These are phyloP conservation scores for Rhytidiadelphus loreus DNA, from an alignment of 225 moss, liverwort and hornwort genomes.

Conservation along the genomic window DNA sequence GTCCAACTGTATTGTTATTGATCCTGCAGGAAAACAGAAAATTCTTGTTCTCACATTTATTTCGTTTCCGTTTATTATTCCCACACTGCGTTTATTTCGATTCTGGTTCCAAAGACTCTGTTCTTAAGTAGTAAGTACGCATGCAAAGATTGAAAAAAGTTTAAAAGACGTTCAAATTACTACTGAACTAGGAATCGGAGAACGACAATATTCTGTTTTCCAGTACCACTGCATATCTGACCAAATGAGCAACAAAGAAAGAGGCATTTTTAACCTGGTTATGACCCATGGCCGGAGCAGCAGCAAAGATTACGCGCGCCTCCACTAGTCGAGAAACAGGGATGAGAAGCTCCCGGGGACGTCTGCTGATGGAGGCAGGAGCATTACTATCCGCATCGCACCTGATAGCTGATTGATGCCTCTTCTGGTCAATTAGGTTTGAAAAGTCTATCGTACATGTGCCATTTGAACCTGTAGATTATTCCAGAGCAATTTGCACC, in stretches of 20 bases:
- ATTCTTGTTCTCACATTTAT: not conserved
- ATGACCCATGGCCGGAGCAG: slow-evolving; percentile 63
- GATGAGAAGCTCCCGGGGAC: slow-evolving; percentile 36
- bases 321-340: slow-evolving; percentile 54
- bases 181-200: not conserved
- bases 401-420: not conserved
- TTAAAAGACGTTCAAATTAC: not conserved
- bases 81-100: not conserved
- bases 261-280: slow-evolving; percentile 27
- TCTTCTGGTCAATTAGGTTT: slow-evolving; percentile 1
- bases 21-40: not conserved
- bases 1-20: not conserved
- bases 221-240: not conserved
- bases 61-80: not conserved
- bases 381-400: slow-evolving; percentile 17
- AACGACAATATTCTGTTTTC: not conserved
- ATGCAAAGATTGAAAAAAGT: not conserved
- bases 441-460: not conserved
- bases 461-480: not conserved
- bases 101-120: not conserved
- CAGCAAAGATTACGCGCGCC: slow-evolving; percentile 48
- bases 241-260: not conserved
- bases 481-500: not conserved
- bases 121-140: not conserved
- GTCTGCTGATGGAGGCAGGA: slow-evolving; percentile 5